A percentile compares a stretch with the other conserved stretches of the same genome.
These are phyloP conservation scores for Amauroascus verrucosus DNA, from an alignment of 2,329 filamentous ascomycete species.

Conservation along the genomic window DNA sequence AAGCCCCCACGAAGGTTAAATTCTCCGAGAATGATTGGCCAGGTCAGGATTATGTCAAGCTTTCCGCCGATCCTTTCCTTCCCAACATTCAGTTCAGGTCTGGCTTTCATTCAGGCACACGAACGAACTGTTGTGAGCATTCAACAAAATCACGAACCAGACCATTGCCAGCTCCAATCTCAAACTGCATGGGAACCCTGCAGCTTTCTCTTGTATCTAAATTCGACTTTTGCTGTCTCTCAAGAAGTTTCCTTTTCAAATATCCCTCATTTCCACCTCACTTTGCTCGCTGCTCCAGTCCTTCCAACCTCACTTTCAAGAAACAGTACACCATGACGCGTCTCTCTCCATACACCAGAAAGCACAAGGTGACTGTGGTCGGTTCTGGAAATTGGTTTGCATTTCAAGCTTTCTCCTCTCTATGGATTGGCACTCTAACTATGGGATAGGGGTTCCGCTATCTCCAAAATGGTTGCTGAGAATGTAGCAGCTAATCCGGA, in stretches of 20 bases:
- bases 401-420: neutral
- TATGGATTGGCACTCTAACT: neutral
- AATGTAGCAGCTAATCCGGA: slow-evolving; percentile 69
- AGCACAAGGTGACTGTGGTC: slow-evolving; percentile 87
- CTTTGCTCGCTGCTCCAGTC: neutral
- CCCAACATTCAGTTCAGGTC: neutral
- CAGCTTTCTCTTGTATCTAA: neutral
- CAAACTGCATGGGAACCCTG: neutral
- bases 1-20: neutral
- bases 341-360: slow-evolving; percentile 49
- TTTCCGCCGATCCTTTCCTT: neutral
- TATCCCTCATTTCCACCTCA: neutral
- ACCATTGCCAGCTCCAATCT: neutral
- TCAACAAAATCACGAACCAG: neutral
- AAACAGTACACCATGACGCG: slow-evolving; percentile 36
- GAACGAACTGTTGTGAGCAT: neutral
- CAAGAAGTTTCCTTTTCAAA: neutral
- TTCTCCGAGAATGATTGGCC: neutral
- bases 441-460: slow-evolving; percentile 71
- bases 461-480: slow-evolving; percentile 92
- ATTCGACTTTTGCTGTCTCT: neutral
- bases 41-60: neutral
- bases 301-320: neutral
- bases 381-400: slow-evolving; percentile 91
- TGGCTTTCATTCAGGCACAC: neutral